Base-by-base conservation (phyloP, 345 rosid species). In the Turnera subulata region DNA sequence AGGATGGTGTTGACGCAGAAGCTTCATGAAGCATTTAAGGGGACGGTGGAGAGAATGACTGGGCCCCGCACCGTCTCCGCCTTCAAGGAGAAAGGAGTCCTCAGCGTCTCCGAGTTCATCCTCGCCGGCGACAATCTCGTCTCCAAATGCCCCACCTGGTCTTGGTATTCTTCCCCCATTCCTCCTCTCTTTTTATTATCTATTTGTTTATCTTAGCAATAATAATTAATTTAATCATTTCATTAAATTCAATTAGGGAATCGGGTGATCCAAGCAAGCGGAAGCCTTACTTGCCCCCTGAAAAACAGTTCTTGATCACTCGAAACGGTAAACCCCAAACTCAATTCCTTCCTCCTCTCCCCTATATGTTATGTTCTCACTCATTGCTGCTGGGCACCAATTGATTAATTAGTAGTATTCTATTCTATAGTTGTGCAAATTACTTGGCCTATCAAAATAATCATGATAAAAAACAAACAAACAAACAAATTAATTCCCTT, bases 101-200 rank as follows among this genome's bases (percentile, higher is more conserved):
- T 93, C 54, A 87, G 97, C 77, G 97, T 90, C 75, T 65, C 69
- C 76, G 99, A 93, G 68, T 89, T 93, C 68, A 56, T 85, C 49
- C 72, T 89, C 56, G 97, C 97, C 57, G 99, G 99, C 0, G 96
- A 94, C 59, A 94, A 94, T 69, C 97, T 93, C 66, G 99, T 90
- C 68, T 77, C 96, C 53, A 93, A 93, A 73, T 93, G 99, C 73
- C 99, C 99, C 18, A 93, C 99, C 61, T 90, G 99, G 99, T 93
- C 97, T 25, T 93, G 99, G 99, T 89, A 76, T 51, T 24, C 32
- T 13, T 18, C 62, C 35, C n/a, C 21, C 0, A 29, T 24, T 10
- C 20, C 19, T 11, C 18, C 60, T 23, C 20, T 1, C 2, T 24
- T 38, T 18, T 18, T 1, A 26, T 10, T 7, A 10, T 18, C 8